A percentile compares a stretch with the other conserved stretches of the same genome.
Evolutionary conservation across 78 protist genomes (phyloP).

Genomic region (Protostelium mycophagum): DNA sequence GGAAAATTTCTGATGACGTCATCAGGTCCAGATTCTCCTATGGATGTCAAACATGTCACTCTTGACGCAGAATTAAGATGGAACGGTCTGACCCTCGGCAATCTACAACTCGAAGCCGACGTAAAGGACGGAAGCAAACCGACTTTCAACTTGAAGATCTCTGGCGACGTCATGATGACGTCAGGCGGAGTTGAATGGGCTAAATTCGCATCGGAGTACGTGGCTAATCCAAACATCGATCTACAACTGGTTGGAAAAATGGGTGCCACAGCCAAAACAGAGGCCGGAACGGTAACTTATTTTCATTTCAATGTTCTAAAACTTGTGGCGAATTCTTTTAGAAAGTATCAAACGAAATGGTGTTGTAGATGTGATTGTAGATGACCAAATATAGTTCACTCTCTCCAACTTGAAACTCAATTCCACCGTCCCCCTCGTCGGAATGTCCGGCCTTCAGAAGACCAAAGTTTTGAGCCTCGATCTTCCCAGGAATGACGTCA

Average conservation of each 20-base stretch:
- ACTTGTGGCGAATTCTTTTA: too few species aligned
- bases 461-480: not conserved
- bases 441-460: not conserved
- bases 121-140: not conserved
- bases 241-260: not conserved
- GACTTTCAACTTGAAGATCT: not conserved
- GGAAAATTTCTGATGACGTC: too few species aligned
- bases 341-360: too few species aligned
- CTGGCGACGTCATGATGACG: not conserved
- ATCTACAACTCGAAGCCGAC: not conserved
- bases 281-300: too few species aligned
- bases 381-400: too few species aligned
- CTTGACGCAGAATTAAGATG: not conserved
- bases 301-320: too few species aligned
- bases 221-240: not conserved
- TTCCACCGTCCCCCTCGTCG: too few species aligned
- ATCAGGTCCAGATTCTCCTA: too few species aligned
- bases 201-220: not conserved
- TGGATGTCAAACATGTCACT: not conserved
- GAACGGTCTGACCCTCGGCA: not conserved
- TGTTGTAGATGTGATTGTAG: too few species aligned
- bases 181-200: not conserved
- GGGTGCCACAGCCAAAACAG: not conserved
- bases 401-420: too few species aligned
- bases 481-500: not conserved